phyloP scores from a whole-genome alignment of 345 rosid genomes.

The Eucalyptus pumila region DNA sequence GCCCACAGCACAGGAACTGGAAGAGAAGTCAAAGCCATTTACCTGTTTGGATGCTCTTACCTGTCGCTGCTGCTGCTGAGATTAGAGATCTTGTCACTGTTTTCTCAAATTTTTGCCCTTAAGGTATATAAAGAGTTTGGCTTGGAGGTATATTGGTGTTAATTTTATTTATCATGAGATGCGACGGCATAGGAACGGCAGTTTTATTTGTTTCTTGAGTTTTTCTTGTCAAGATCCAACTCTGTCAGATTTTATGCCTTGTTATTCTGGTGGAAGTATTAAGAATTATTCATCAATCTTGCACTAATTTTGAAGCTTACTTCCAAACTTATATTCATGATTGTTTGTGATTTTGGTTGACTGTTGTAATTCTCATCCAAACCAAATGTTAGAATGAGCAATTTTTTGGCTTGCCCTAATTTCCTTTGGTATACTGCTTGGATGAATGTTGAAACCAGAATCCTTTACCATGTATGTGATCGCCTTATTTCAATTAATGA shows the following conservation, averaged over 20 bases:
- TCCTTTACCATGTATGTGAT: not conserved
- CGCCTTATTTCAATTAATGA: not conserved
- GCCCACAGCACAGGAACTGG: slow-evolving; percentile 52
- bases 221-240: not conserved
- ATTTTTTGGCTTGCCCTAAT: not conserved
- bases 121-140: not conserved
- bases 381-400: not conserved
- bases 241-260: not conserved
- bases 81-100: not conserved
- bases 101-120: not conserved
- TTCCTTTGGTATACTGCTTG: not conserved
- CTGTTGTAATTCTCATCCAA: not conserved
- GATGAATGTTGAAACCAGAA: not conserved
- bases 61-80: slow-evolving; percentile 72
- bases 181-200: not conserved
- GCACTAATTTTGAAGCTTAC: not conserved
- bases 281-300: not conserved
- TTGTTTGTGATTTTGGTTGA: not conserved
- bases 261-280: not conserved
- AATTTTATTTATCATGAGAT: not conserved
- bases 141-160: not conserved
- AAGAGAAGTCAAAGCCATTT: slow-evolving; percentile 65
- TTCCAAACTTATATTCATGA: not conserved
- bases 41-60: slow-evolving; percentile 60
- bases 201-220: not conserved